These are phyloP conservation scores for Monosporozyma servazzii DNA, from an alignment of 805 yeast genomes.

Conservation along the genomic window DNA sequence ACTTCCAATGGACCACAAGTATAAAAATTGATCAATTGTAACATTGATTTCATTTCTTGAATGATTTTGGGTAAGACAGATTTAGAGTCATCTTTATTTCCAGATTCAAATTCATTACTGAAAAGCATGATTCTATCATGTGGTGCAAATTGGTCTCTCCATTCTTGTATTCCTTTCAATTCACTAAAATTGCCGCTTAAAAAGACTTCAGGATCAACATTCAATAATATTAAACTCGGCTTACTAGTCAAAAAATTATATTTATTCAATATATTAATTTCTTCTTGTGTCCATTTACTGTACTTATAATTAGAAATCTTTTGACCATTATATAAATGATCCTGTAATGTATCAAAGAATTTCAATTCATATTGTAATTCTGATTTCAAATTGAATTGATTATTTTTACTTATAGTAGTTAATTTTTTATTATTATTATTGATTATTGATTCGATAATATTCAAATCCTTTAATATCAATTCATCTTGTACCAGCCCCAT, in stretches of 20 bases:
- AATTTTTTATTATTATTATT: slow-evolving; percentile 25
- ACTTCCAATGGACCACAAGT: slow-evolving; percentile 84
- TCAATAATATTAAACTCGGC: slow-evolving; percentile 73
- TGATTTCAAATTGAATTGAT: slow-evolving; percentile 7
- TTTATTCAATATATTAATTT: slow-evolving; percentile 57
- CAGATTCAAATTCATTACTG: slow-evolving; percentile 45
- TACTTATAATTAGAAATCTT: slow-evolving; percentile 52
- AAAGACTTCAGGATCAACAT: slow-evolving; percentile 65
- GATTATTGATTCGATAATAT: slow-evolving; percentile 50
- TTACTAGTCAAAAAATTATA: slow-evolving; percentile 77
- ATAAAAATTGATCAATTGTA: slow-evolving; percentile 71
- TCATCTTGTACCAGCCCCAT: slow-evolving; percentile 68
- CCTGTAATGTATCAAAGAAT: slow-evolving; percentile 34
- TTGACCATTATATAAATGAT: slow-evolving; percentile 42
- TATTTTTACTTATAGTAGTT: slow-evolving; percentile 23
- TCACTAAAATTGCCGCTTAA: slow-evolving; percentile 37
- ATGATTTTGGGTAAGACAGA: slow-evolving; percentile 60
- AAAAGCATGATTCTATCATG: slow-evolving; percentile 62
- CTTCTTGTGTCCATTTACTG: slow-evolving; percentile 51
- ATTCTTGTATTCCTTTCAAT: slow-evolving; percentile 40
- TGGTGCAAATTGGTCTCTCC: slow-evolving; percentile 57
- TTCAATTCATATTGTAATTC: slow-evolving; percentile 34
- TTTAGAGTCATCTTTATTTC: slow-evolving; percentile 22
- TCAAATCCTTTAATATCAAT: slow-evolving; percentile 68
- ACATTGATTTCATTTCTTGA: slow-evolving; percentile 51